phyloP scores from a whole-genome alignment of 495 filamentous ascomycete genomes.

The Stereocaulon alpinum region DNA sequence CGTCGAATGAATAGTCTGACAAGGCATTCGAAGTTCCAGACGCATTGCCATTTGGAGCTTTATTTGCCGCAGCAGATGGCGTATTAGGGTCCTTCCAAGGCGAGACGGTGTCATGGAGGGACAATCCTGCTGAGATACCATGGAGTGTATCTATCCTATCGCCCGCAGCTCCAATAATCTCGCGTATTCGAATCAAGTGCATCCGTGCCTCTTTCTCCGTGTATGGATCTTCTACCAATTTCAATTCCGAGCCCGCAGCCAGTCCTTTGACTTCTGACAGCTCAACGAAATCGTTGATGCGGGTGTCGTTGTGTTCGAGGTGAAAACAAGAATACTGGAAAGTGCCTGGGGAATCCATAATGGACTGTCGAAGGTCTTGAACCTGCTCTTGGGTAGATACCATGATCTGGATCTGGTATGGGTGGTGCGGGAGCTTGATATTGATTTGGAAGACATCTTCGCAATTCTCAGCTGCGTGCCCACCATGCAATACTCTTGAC shows the following conservation, averaged over 20 bases:
- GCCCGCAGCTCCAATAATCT: conserved; percentile 84
- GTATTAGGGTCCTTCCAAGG: conserved; percentile 34
- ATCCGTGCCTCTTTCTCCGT: conserved; percentile 97
- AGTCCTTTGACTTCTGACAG: conserved; percentile 83
- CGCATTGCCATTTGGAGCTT: conserved; percentile 24
- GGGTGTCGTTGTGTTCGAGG: conserved; percentile 72
- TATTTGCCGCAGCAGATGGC: conserved; percentile 37
- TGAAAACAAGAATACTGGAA: conserved; percentile 99
- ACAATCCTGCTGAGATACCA: conserved; percentile 76
- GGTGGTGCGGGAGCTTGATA: conserved; percentile 73
- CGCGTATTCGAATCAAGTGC: conserved; percentile 80
- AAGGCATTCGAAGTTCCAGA: conserved; percentile 33
- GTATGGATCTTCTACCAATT: conserved; percentile 88
- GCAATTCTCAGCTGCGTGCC: neutral
- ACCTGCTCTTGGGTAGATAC: conserved; percentile 91
- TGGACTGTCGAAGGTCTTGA: conserved; percentile 93
- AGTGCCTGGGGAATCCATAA: conserved; percentile 86
- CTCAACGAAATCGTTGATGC: conserved; percentile 91
- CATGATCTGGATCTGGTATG: conserved; percentile 72
- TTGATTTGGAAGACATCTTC: conserved; percentile 66
- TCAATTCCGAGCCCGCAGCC: conserved; percentile 59
- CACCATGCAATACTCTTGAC: neutral
- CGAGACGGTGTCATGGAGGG: conserved; percentile 70
- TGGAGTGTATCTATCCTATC: conserved; percentile 81
- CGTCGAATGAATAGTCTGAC: conserved; percentile 64